These are phyloP conservation scores for Mucor plumbeus DNA, from an alignment of 371 early-diverging fungal genomes.

Conservation along the genomic window DNA sequence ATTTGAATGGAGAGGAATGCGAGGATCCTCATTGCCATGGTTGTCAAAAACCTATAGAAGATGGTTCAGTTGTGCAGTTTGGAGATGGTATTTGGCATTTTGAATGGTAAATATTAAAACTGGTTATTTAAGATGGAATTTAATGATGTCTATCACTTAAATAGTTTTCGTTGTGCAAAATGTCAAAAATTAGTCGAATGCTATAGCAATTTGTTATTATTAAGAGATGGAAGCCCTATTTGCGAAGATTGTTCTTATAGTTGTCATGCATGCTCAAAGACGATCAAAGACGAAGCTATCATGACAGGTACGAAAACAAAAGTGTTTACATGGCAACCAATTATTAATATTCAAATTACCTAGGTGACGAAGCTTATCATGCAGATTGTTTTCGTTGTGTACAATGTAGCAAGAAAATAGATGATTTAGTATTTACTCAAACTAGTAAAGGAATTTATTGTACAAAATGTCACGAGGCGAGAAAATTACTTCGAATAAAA, in stretches of 20 bases:
- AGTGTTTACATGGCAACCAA: not conserved
- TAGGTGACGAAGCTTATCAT: conserved; percentile 85
- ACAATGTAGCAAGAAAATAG: conserved; percentile 74
- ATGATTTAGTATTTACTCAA: conserved; percentile 81
- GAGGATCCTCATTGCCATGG: conserved; percentile 75
- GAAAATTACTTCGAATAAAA: conserved; percentile 43
- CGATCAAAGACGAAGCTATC: conserved; percentile 89
- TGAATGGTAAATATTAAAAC: conserved; percentile 42
- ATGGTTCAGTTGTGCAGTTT: conserved; percentile 84
- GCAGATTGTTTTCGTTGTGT: conserved; percentile 85
- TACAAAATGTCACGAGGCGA: conserved; percentile 52
- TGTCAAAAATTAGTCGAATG: conserved; percentile 78
- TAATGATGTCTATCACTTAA: not conserved
- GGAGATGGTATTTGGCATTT: conserved; percentile 79
- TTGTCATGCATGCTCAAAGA: conserved; percentile 79
- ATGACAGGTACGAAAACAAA: conserved; percentile 69
- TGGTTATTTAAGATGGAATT: too few species aligned
- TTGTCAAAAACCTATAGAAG: conserved; percentile 76
- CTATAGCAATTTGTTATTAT: conserved; percentile 78
- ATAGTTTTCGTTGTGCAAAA: conserved; percentile 81
- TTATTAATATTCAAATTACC: not conserved
- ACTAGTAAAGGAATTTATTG: conserved; percentile 73
- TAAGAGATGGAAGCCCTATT: conserved; percentile 84
- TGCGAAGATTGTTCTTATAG: conserved; percentile 89
- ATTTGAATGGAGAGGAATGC: conserved; percentile 40